A percentile compares a stretch with the other conserved stretches of the same genome.
Evolutionary conservation across 1,284 basidiomycete species (phyloP).

Genomic region (Rhizoctonia solani): DNA sequence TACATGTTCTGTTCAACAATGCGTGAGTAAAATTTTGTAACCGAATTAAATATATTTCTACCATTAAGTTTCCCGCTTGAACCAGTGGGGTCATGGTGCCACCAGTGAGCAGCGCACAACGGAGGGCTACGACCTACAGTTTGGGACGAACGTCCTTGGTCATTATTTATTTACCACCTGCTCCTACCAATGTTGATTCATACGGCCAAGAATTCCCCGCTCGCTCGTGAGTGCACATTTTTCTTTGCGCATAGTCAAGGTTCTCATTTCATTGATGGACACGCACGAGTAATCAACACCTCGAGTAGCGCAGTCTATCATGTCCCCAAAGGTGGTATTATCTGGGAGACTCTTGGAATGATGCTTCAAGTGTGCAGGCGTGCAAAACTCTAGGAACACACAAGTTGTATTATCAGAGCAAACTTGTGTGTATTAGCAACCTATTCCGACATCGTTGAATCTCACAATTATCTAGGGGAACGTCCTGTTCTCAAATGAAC

Average conservation of each 20-base stretch:
- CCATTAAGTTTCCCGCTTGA: too few species aligned
- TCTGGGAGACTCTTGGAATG: too few species aligned
- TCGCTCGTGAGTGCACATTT: background rate
- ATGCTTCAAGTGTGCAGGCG: background rate
- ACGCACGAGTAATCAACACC: conserved; percentile 14
- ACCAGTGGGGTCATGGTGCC: conserved; percentile 62
- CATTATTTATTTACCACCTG: conserved; percentile 58
- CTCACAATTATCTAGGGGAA: conserved; percentile 41
- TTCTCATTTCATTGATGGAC: background rate
- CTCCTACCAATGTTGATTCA: conserved; percentile 54
- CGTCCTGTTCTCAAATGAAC: conserved; percentile 45
- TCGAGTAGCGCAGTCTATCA: background rate
- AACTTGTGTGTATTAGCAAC: conserved; percentile 9
- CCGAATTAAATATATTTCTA: too few species aligned
- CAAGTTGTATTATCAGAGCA: conserved; percentile 30
- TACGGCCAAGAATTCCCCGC: conserved; percentile 15
- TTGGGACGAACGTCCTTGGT: conserved; percentile 63
- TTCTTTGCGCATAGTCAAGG: too few species aligned
- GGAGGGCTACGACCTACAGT: conserved; percentile 62
- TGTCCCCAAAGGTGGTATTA: conserved; percentile 3
- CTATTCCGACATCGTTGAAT: background rate
- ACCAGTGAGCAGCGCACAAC: conserved; percentile 53
- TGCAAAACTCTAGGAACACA: conserved; percentile 6
- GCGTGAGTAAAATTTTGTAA: too few species aligned
- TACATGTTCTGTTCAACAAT: conserved; percentile 60